These are phyloP conservation scores for Kwoniella europaea DNA, from an alignment of 768 basidiomycete species.

Conservation along the genomic window DNA sequence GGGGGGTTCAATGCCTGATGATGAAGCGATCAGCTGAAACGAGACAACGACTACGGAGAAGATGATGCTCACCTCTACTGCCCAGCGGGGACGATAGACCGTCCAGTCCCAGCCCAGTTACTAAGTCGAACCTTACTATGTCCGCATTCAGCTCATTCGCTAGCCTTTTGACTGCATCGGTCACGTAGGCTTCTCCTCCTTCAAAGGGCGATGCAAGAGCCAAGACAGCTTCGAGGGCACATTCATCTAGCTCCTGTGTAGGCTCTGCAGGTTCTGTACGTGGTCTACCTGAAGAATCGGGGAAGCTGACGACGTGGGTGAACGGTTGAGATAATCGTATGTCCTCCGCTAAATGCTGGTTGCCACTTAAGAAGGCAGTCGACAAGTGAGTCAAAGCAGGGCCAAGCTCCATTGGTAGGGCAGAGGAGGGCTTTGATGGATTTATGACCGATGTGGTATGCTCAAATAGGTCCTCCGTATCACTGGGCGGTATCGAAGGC, in stretches of 20 bases:
- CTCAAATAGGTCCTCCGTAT: neutral
- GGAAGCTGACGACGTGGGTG: conserved; percentile 21
- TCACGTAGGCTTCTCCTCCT: conserved; percentile 82
- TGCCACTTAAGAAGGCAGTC: conserved; percentile 37
- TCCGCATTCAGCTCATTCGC: conserved; percentile 76
- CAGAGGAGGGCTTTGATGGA: conserved; percentile 10
- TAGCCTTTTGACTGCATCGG: conserved; percentile 76
- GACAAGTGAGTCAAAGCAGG: conserved; percentile 30
- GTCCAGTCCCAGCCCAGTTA: conserved; percentile 84
- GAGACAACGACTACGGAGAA: neutral
- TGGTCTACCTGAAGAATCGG: conserved; percentile 21
- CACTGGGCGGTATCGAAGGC: neutral
- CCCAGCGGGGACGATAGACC: conserved; percentile 70
- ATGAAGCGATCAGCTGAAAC: neutral
- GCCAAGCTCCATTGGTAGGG: conserved; percentile 21
- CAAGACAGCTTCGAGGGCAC: conserved; percentile 23
- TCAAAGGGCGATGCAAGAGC: conserved; percentile 69
- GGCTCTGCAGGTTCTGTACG: conserved; percentile 11
- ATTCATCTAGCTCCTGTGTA: neutral
- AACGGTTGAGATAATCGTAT: conserved; percentile 3
- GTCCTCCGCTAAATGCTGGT: conserved; percentile 29
- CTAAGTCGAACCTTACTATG: conserved; percentile 79
- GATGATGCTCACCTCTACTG: conserved; percentile 20
- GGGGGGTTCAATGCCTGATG: conserved; percentile 13
- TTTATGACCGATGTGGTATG: conserved; percentile 16